These are phyloP conservation scores for Myxozyma melibiosi DNA, from an alignment of 805 yeast species.

Conservation along the genomic window DNA sequence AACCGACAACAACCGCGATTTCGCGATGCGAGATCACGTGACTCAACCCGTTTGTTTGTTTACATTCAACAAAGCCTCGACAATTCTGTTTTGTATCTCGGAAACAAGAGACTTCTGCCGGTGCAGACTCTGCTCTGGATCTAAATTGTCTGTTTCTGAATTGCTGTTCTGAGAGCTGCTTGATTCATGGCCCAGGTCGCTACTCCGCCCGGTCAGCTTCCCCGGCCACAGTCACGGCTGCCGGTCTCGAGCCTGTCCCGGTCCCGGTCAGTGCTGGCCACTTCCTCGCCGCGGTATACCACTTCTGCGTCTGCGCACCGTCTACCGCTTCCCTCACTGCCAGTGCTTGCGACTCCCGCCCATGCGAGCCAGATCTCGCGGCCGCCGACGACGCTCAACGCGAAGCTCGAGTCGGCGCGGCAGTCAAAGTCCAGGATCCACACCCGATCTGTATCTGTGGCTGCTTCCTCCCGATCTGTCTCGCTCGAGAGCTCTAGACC, in stretches of 20 bases:
- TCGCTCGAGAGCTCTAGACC: conserved; percentile 8
- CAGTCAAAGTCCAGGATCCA: conserved; percentile 1
- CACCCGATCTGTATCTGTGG: conserved; percentile 7
- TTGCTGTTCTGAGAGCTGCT: too few species aligned
- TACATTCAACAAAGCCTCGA: too few species aligned
- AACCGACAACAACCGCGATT: conserved; percentile 11
- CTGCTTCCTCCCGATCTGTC: background rate
- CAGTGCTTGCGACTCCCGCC: too few species aligned
- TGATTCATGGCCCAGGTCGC: conserved; percentile 9
- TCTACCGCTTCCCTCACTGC: too few species aligned
- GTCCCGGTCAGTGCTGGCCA: conserved; percentile 7
- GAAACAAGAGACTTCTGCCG: too few species aligned
- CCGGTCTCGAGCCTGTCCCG: conserved; percentile 11
- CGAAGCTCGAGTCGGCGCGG: conserved; percentile 12
- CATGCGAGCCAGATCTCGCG: background rate
- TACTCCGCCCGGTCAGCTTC: conserved; percentile 14
- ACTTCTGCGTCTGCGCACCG: too few species aligned
- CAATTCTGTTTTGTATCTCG: too few species aligned
- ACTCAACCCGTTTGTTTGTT: conserved; percentile 1
- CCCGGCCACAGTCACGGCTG: conserved; percentile 17
- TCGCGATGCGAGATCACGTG: conserved; percentile 18
- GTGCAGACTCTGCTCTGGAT: too few species aligned
- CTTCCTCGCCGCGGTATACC: background rate
- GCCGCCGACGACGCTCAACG: conserved; percentile 17
- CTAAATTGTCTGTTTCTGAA: too few species aligned